Base-by-base conservation (phyloP, 202 grass and related monocot genomes). In the Elaeis oleifera region DNA sequence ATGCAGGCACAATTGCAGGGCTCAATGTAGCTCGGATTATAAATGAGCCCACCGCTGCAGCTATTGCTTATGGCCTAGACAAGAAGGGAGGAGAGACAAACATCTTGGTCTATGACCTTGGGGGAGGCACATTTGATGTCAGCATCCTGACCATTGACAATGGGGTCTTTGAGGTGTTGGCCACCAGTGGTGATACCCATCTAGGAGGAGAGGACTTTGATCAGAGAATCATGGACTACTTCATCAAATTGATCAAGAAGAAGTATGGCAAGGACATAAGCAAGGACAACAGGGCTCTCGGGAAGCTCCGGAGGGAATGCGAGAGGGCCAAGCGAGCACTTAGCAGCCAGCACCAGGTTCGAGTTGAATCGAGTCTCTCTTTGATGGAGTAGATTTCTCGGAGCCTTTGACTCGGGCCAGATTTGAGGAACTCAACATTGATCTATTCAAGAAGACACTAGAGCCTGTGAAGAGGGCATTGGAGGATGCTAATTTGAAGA, bases 21-120 rank as follows among this genome's bases (percentile, higher is more conserved):
- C 72, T 85, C 19, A 60, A 68, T 53, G 82, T 76, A 23, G 5
- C 24, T 14, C 59, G 76, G 50, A 80, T 80, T 58, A 73, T 85
- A 51, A 72, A 85, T 49, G 77, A 85, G 68, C 77, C 82, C n/a
- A 85, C 77, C 18, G 82, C 82, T 5, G 77, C 82, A n/a, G 77
- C 77, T 5, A 72, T 85, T 26, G 82, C 82, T 9, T 77, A 77
- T 27, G 77, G 77, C 19, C 69, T 80, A 5, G 77, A 76, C 61
- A 64, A 14, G 72, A 73, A 72, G 55, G 63, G 53, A 20, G 56
- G 11, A 3, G 72, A 72, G 14, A 51, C 56, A 59, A 85, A 71
- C 68, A 27, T 80, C 4, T 57, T 80, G 16, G 67, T 80, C 3
- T 80, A 69, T 65, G 77, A 80, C 76, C 77, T 85, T 23, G 73